Percentiles rank a stretch among this genome's conserved stretches.
These are phyloP conservation scores for Candida khao-thaluensis DNA, from an alignment of 805 yeast genomes.

Conservation along the genomic window DNA sequence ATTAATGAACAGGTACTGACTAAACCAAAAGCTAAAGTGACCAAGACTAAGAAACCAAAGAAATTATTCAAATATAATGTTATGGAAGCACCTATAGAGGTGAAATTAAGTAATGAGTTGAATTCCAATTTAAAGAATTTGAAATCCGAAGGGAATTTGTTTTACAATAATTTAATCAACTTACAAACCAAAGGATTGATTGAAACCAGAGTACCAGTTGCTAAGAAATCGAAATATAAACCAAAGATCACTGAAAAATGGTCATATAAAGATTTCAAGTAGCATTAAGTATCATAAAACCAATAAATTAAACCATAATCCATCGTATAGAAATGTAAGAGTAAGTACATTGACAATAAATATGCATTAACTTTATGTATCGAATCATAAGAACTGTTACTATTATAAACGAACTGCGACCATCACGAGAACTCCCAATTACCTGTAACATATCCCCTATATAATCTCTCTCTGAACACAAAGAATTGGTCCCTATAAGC, in stretches of 20 bases:
- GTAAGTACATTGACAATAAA: neutral
- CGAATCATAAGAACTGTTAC: neutral
- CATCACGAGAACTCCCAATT: constrained; percentile 40
- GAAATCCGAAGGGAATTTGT: constrained; percentile 86
- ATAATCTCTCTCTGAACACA: constrained; percentile 46
- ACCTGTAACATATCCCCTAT: constrained; percentile 46
- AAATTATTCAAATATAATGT: constrained; percentile 45
- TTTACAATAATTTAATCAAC: constrained; percentile 77
- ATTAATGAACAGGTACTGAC: constrained; percentile 19
- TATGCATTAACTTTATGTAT: constrained; percentile 7
- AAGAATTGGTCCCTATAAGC: constrained; percentile 49
- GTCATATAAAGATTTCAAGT: constrained; percentile 87
- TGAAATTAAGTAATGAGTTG: constrained; percentile 86
- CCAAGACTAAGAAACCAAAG: constrained; percentile 23
- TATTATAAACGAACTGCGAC: neutral
- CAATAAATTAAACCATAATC: too few species aligned
- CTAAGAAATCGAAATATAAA: constrained; percentile 63
- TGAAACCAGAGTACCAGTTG: constrained; percentile 76
- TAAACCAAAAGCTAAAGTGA: constrained; percentile 9
- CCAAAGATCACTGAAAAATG: constrained; percentile 86
- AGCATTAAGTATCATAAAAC: too few species aligned
- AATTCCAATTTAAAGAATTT: constrained; percentile 79
- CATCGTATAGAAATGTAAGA: too few species aligned
- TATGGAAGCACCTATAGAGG: constrained; percentile 53
- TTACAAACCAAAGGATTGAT: constrained; percentile 83